phyloP scores from a whole-genome alignment of 2,329 filamentous ascomycete genomes.

The Trichoderma afroharzianum region DNA sequence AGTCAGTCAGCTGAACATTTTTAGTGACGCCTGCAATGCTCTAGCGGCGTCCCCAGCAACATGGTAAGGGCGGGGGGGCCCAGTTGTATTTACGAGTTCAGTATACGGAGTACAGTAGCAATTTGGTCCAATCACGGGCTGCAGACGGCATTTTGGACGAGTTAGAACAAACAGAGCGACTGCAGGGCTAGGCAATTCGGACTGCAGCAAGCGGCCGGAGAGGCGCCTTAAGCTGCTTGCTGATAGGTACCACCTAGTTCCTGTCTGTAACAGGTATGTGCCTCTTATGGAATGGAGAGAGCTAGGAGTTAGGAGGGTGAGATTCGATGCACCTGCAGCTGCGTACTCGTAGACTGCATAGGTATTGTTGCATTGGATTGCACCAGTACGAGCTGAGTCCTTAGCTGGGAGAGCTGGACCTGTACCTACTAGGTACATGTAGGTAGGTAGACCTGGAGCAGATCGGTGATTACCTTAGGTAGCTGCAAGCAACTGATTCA shows the following conservation, averaged over 20 bases:
- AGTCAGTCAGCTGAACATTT: constrained; percentile 6
- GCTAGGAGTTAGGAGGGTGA: background rate
- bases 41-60: background rate
- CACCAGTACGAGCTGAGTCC: too few species aligned
- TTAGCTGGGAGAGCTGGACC: background rate
- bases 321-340: background rate
- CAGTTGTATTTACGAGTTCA: too few species aligned
- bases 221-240: background rate
- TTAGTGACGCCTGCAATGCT: background rate
- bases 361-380: too few species aligned
- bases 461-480: constrained; percentile 4
- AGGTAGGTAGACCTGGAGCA: background rate
- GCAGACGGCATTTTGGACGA: background rate
- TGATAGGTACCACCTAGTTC: background rate
- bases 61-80: background rate
- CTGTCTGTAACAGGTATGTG: too few species aligned
- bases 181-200: background rate
- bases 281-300: too few species aligned
- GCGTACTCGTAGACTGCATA: too few species aligned
- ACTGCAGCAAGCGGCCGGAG: background rate
- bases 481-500: background rate
- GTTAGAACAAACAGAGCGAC: background rate
- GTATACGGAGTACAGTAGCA: too few species aligned
- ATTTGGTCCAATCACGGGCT: background rate
- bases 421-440: too few species aligned